Evolutionary conservation across 139 green algal genomes (phyloP).

Genomic region (Ettlia oleoabundans): DNA sequence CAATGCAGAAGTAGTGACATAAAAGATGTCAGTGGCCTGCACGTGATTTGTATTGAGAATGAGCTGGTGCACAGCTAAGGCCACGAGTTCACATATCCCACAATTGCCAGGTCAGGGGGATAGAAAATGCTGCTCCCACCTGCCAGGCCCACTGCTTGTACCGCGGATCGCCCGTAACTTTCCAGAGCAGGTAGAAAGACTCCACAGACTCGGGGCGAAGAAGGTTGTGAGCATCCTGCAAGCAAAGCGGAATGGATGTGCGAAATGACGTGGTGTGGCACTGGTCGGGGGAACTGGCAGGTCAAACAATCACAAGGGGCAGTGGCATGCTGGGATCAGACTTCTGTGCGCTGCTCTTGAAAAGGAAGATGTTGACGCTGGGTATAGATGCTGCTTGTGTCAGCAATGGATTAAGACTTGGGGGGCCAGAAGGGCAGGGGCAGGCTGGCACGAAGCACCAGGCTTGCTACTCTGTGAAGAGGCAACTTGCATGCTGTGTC

Average conservation of each 20-base stretch:
- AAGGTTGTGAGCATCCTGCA: slow-evolving; percentile 70
- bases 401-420: too few species aligned
- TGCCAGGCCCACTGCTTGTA: slow-evolving; percentile 29
- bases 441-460: too few species aligned
- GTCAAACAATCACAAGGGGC: too few species aligned
- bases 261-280: too few species aligned
- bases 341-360: too few species aligned
- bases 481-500: background rate
- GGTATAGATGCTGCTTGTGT: too few species aligned
- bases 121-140: background rate
- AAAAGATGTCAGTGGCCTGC: background rate
- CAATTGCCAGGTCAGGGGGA: too few species aligned
- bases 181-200: slow-evolving; percentile 85
- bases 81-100: background rate
- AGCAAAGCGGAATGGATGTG: background rate
- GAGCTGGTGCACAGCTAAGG: background rate
- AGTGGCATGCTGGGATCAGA: too few species aligned
- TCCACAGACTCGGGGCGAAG: slow-evolving; percentile 87
- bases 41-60: background rate
- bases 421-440: too few species aligned
- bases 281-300: too few species aligned
- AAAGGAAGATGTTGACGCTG: too few species aligned
- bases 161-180: slow-evolving; percentile 63
- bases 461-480: too few species aligned
- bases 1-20: background rate